Percentiles rank a stretch among this genome's conserved stretches.
Conservation (phyloP, 495 filamentous ascomycete species). For the Pseudoneurospora amorphoporcata region DNA sequence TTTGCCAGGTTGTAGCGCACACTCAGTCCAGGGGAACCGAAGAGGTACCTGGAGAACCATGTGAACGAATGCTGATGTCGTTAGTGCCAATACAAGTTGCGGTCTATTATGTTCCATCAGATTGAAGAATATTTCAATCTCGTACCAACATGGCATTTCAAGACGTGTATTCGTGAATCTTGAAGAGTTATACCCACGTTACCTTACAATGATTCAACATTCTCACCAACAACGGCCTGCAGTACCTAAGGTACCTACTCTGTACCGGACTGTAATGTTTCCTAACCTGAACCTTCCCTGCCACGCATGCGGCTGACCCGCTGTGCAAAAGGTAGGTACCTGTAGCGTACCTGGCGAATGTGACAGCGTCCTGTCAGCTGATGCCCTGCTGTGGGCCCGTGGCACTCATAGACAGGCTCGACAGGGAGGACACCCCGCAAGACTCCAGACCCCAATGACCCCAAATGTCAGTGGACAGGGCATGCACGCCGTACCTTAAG, state of each 20-base stretch:
- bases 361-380: not conserved
- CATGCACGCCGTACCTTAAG: not conserved
- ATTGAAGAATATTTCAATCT: not conserved
- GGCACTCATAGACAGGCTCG: not conserved
- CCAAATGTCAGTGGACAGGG: not conserved
- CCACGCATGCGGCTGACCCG: not conserved
- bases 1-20: not conserved
- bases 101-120: not conserved
- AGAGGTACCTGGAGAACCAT: not conserved
- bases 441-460: not conserved
- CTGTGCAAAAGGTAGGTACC: not conserved
- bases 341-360: not conserved
- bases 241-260: not conserved
- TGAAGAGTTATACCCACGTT: not conserved
- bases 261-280: not conserved
- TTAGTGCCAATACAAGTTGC: not conserved
- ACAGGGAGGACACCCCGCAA: not conserved
- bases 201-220: not conserved
- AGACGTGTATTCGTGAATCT: not conserved
- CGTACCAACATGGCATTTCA: not conserved
- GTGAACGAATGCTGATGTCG: not conserved
- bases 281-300: not conserved
- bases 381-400: not conserved
- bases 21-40: not conserved
- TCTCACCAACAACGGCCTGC: not conserved